Conservation (phyloP, 2,329 filamentous ascomycete genomes). For the Coniella lustricola region DNA sequence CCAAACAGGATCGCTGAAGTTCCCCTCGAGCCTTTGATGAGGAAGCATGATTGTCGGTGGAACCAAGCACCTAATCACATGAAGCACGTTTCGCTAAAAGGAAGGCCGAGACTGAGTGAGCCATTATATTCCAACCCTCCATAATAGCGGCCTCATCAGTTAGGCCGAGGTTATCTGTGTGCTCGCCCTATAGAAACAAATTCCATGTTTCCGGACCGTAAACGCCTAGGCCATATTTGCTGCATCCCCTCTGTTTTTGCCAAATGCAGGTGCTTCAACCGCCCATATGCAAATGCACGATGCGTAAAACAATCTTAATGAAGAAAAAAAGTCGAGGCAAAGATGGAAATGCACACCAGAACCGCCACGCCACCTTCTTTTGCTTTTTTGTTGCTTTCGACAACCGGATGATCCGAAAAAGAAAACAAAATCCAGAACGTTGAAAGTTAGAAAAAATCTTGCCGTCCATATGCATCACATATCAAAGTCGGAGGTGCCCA, state of each 20-base stretch:
- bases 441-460: conserved; percentile 1
- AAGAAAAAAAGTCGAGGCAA: too few relatives aligned
- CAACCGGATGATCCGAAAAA: background rate
- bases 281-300: conserved; percentile 18
- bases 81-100: too few relatives aligned
- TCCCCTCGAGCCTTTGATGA: too few relatives aligned
- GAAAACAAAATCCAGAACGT: background rate
- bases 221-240: conserved; percentile 15
- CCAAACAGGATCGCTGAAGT: too few relatives aligned
- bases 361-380: conserved; percentile 7
- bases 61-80: too few relatives aligned
- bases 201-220: conserved; percentile 12
- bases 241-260: conserved; percentile 14
- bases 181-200: conserved; percentile 6
- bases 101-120: conserved; percentile 1
- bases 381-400: conserved; percentile 5
- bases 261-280: conserved; percentile 17
- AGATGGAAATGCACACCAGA: background rate
- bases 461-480: conserved; percentile 35
- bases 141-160: background rate
- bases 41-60: too few relatives aligned
- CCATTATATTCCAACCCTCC: background rate
- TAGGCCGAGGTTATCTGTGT: conserved; percentile 1
- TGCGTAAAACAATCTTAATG: conserved; percentile 1
- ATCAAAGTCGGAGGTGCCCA: conserved; percentile 57